Evolutionary conservation across 2,329 filamentous ascomycete genomes (phyloP), one percentile per base, ranked within the genome.

Genomic region (Zymoseptoria pseudotritici): DNA sequence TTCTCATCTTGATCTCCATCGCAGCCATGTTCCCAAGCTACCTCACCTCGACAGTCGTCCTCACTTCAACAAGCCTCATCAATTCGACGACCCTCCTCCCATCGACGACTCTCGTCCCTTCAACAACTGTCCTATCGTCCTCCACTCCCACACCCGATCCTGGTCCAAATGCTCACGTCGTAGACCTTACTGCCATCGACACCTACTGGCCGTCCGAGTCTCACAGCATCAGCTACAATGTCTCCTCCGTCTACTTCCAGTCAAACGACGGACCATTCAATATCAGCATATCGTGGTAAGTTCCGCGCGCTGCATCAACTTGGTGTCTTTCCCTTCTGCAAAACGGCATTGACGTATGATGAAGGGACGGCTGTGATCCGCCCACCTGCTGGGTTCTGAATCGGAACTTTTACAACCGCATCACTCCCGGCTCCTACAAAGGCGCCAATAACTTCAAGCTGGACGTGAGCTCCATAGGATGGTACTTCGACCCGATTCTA

Each of bases 181-280:
- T n/a, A 29, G 50, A 56, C 46, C 59, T 67, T 54, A 49, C 20
- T 21, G 55, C 54, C 52, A 57, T 22, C 60, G 63, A 65, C 54
- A 50, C 56, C 54, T 56, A 51, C 54, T 52, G 59, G 17, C 58
- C 59, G 24, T 54, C 59, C 11, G 54, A 58, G 29, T 52, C 31
- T 49, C 62, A 67, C 62, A 29, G 19, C 59, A 46, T 67, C 24
- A 59, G 29, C 55, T 67, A 66, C 63, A 62, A 58, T 19, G 57
- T 66, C 59, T 60, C 57, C 57, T 61, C 63, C n/a, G 61, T 63
- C 17, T 59, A 50, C 59, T 65, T 65, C 55, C 63, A 66, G 59
- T 63, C 61, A 29, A 59, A 63, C 22, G 29, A 53, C 6, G 49
- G 31, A 9, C 17, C 58, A 2, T 50, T 55, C 3, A 60, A 57